A percentile compares a stretch with the other conserved stretches of the same genome.
Conservation (phyloP, 331 rosid species). For the Cucumis variabilis region DNA sequence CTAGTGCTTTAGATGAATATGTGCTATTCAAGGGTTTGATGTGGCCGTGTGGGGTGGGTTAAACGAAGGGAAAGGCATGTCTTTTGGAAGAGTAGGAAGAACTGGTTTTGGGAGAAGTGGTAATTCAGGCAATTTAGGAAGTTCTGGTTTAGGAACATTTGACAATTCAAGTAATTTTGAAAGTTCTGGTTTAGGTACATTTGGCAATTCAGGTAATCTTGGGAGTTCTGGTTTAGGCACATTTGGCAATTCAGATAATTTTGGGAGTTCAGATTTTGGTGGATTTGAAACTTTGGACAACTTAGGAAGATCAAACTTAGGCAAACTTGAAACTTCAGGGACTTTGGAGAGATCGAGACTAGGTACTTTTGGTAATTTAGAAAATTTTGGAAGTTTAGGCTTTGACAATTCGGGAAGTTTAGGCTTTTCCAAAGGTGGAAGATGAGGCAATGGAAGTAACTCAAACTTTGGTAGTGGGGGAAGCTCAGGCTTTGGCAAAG, state of each 20-base stretch:
- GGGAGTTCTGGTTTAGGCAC: background rate
- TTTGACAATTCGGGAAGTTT: background rate
- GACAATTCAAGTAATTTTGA: background rate
- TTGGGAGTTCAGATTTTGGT: no score
- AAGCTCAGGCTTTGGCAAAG: background rate
- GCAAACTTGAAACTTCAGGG: background rate
- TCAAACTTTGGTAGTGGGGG: background rate
- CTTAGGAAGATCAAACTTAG: background rate
- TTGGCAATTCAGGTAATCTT: background rate
- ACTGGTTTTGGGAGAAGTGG: background rate
- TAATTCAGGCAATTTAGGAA: background rate
- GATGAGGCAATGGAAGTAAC: background rate
- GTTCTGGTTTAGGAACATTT: background rate
- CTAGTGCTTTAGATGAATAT: no score
- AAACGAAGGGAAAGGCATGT: slow-evolving; percentile 2
- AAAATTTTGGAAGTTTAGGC: background rate
- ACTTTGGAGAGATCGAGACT: background rate
- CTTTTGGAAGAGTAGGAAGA: background rate
- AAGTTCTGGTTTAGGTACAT: background rate
- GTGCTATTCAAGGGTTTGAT: background rate
- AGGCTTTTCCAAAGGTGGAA: background rate
- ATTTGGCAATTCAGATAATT: no score
- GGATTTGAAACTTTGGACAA: background rate
- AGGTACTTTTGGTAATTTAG: background rate
- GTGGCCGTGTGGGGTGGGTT: background rate